Base-by-base conservation (phyloP, 495 filamentous ascomycete genomes). In the Penicillium psychrofluorescens region DNA sequence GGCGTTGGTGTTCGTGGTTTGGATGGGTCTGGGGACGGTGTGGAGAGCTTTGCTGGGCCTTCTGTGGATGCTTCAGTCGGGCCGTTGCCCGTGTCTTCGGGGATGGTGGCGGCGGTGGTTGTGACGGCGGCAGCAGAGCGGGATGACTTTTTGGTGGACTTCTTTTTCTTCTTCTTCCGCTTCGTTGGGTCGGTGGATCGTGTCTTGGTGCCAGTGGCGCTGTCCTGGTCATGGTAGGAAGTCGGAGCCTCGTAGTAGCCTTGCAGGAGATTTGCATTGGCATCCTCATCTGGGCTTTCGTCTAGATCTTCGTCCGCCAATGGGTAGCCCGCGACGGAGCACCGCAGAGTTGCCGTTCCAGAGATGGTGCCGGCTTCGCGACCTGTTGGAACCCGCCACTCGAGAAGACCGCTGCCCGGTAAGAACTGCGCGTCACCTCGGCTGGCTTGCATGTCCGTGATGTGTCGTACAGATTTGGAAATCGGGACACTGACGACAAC, bases 391-490 rank as follows among this genome's bases (percentile, higher is more conserved):
- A 99, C 79, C 29, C 79, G 75, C 92, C 92, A 99, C 58, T 94
- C 86, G 2, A 99, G 71, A 2, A 74, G 59, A 32, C 74, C 71
- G 29, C 82, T 86, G n/a, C 76, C 77, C 7, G 84, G 80, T 15
- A 76, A 79, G 62, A 85, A 96, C 34, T 77, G 77, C 2, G 88
- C 87, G 43, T 99, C 92, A 15, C 92, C 92, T 51, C 80, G 81
- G 56, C 80, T 88, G 29, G 89, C 80, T 44, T 87, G 71, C 46
- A 96, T 78, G 55, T 95, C 89, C 15, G 79, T 78, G n/a, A 98
- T 74, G 56, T 90, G 96, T 42, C 88, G 82, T 36, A 96, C 89
- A 13, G 72, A 75, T 8, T 78, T 68, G 14, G 92, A 88, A 29
- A 98, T 74, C 3, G 92, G 92, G 7, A 97, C 72, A 8, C 79